Conservation (phyloP, 1,139 yeast species). For the Spathaspora sp. region DNA sequence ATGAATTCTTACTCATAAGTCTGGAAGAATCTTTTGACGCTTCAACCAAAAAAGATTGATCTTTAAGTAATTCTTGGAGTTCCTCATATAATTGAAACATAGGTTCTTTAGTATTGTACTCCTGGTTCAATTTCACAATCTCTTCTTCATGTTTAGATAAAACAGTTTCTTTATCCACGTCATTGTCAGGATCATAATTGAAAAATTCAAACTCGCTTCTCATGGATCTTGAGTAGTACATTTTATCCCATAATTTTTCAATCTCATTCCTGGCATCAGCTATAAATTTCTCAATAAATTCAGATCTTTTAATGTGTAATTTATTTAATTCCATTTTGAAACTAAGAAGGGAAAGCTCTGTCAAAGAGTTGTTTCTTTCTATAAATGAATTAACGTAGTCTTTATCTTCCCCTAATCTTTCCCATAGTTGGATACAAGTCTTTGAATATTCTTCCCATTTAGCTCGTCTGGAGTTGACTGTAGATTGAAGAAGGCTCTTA, state of each 20-base stretch:
- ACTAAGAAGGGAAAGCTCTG: conserved; percentile 34
- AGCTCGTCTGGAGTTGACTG: conserved; percentile 33
- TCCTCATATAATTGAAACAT: conserved; percentile 55
- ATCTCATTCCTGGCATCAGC: conserved; percentile 59
- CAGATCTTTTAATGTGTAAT: conserved; percentile 58
- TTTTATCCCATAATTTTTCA: conserved; percentile 56
- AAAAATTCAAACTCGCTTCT: conserved; percentile 37
- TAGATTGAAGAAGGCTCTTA: conserved; percentile 24
- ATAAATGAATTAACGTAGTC: conserved; percentile 41
- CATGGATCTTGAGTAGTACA: conserved; percentile 55
- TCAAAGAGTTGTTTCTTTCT: conserved; percentile 33
- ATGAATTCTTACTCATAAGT: conserved; percentile 71
- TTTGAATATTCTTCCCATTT: conserved; percentile 31
- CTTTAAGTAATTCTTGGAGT: conserved; percentile 55
- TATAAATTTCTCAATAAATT: conserved; percentile 67
- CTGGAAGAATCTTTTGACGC: conserved; percentile 82
- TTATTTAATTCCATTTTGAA: conserved; percentile 58
- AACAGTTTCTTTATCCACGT: conserved; percentile 52
- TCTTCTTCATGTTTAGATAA: conserved; percentile 65
- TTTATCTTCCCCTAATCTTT: conserved; percentile 41
- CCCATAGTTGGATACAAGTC: conserved; percentile 51
- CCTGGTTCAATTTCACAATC: conserved; percentile 48
- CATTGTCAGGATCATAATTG: conserved; percentile 37
- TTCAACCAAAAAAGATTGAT: conserved; percentile 61
- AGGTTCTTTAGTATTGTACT: conserved; percentile 52